These are phyloP conservation scores for Bothriochloa decipiens DNA, from an alignment of 176 grass and related monocot species.

Conservation along the genomic window DNA sequence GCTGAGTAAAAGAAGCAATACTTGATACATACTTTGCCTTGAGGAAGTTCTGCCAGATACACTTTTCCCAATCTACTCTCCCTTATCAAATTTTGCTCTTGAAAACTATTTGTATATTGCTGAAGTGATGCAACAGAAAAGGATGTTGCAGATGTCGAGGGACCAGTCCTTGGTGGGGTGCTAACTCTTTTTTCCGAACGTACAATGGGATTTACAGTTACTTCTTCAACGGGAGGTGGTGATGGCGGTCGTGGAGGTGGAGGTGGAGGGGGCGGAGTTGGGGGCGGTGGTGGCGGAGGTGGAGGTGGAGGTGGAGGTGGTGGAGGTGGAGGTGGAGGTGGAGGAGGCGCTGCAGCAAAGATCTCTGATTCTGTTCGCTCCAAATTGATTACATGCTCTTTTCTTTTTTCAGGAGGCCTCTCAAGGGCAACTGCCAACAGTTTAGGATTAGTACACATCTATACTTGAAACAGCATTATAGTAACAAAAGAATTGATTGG, in stretches of 20 bases:
- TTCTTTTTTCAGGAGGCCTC: constrained; percentile 63
- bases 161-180: constrained; percentile 56
- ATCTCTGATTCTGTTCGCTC: constrained; percentile 70
- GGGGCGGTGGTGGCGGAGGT: background rate
- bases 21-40: constrained; percentile 60
- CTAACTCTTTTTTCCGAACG: constrained; percentile 47
- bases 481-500: constrained; percentile 34
- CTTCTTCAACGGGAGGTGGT: constrained; percentile 45
- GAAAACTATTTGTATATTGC: constrained; percentile 85
- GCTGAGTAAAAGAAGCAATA: constrained; percentile 35
- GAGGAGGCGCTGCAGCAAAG: constrained; percentile 41
- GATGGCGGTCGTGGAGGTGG: background rate
- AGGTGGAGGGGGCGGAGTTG: background rate
- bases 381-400: constrained; percentile 69
- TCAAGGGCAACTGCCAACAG: constrained; percentile 55
- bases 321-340: constrained; percentile 26
- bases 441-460: constrained; percentile 35
- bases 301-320: constrained; percentile 37
- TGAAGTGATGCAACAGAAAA: constrained; percentile 85
- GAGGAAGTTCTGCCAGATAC: constrained; percentile 72
- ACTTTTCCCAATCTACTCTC: constrained; percentile 70
- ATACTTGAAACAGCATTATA: constrained; percentile 33
- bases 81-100: constrained; percentile 72
- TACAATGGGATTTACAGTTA: constrained; percentile 50
- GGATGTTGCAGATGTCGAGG: constrained; percentile 62